These are phyloP conservation scores for Ambrosiella cleistominuta DNA, from an alignment of 2,329 filamentous ascomycete species.

Conservation along the genomic window DNA sequence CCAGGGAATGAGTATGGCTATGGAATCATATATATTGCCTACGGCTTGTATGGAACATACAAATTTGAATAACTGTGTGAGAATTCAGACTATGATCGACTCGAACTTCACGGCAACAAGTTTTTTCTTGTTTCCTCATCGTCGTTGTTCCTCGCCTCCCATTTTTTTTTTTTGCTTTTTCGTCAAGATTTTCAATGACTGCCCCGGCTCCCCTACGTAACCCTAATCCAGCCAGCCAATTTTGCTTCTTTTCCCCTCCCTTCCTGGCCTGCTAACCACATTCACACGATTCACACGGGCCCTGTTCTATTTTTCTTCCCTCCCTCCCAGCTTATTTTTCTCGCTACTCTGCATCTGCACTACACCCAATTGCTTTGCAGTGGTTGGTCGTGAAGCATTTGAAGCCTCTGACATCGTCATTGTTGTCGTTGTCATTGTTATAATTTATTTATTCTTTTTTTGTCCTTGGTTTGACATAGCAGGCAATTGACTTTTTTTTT, in stretches of 20 bases:
- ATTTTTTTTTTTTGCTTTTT: neutral
- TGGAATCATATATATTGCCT: too few relatives aligned
- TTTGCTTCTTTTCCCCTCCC: constrained; percentile 1
- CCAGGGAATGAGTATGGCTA: too few relatives aligned
- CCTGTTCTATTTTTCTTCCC: constrained; percentile 2
- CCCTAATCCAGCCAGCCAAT: neutral
- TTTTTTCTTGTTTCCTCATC: neutral
- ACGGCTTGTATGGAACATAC: too few relatives aligned
- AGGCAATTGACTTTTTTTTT: neutral
- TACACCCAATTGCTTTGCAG: constrained; percentile 4
- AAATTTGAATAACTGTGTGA: too few relatives aligned
- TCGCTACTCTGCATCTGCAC: neutral
- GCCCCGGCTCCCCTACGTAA: neutral
- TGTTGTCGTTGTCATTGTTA: neutral
- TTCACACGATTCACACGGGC: neutral
- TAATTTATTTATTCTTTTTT: constrained; percentile 1
- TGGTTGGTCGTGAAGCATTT: neutral
- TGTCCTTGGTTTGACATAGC: neutral
- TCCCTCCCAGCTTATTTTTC: constrained; percentile 1
- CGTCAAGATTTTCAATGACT: neutral
- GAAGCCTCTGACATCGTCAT: neutral
- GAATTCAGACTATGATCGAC: too few relatives aligned
- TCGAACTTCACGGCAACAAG: too few relatives aligned
- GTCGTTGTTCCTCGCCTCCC: neutral
- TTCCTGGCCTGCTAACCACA: neutral